Evolutionary conservation across 1,139 yeast genomes (phyloP), one percentile per base, ranked within the genome.

Genomic region (Saccharomyces pastorianus): DNA sequence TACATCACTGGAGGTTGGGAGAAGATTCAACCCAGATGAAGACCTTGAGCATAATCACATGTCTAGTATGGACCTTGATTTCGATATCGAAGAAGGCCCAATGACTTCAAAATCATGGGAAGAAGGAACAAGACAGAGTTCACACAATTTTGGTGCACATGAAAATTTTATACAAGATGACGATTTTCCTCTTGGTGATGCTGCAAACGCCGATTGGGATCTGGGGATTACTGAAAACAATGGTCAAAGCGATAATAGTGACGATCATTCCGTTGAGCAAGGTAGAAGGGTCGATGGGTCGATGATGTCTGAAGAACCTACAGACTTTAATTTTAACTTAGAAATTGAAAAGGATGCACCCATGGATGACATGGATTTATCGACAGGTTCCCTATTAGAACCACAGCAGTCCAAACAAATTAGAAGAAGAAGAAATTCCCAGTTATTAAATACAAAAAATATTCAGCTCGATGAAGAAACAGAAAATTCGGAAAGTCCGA

Each of bases 81-180:
- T 71, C 48, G 71, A 61, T 17, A 56, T 65, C 13, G 64, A 61
- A 47, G 61, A 58, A 38, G 55, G 46, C 4, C 53, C 54, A 8
- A 46, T 51, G 8, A 51, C 56, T 32, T 55, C 64, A 11, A 60
- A 60, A 53, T 55, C 62, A 4, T 71, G 87, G 85, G 56, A 83
- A 85, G 57, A 85, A 90, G 3, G 87, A 80, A 58, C 79, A 80
- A 77, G 65, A 84, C 82, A 66, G 83, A 80, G 55, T 38, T 23
- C 55, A 31, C 41, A 48, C 41, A 52, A 50, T 44, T 46, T 50
- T 27, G 51, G 31, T 27, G 6, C 47, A 51, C 52, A 52, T 9
- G 56, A 48, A 17, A 54, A 53, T n/a, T 50, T 51, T 20, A 57
- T 57, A 11, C 55, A 54, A 41, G 61, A 60, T 27, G 59, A 58